These are phyloP conservation scores for Plasmodium relictum DNA, from an alignment of 169 alveolate species.

Conservation along the genomic window DNA sequence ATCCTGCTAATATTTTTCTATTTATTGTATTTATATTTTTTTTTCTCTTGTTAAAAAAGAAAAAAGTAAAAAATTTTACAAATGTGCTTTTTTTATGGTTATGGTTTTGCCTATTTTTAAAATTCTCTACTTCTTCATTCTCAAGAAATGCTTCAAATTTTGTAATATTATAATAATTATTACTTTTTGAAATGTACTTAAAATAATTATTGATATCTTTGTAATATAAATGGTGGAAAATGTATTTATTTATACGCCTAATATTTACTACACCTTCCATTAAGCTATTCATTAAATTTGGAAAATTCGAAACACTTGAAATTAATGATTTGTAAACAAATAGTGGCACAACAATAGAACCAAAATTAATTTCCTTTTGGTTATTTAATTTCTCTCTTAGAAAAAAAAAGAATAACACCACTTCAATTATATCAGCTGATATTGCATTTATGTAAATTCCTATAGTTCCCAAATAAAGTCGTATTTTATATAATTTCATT, in stretches of 20 bases:
- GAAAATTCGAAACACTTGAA: slow-evolving; percentile 45
- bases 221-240: slow-evolving; percentile 41
- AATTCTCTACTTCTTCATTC: slow-evolving; percentile 2
- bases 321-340: slow-evolving; percentile 54
- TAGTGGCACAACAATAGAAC: slow-evolving; percentile 56
- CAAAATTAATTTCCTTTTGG: slow-evolving; percentile 32
- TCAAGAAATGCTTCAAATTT: not conserved
- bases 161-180: slow-evolving; percentile 1
- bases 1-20: slow-evolving; percentile 24
- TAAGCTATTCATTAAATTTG: slow-evolving; percentile 54
- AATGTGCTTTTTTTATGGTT: slow-evolving; percentile 2
- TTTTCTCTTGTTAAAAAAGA: slow-evolving; percentile 7
- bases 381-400: slow-evolving; percentile 44
- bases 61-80: not conserved
- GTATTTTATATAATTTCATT: slow-evolving; percentile 56
- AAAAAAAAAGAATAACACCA: slow-evolving; percentile 41
- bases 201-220: slow-evolving; percentile 51
- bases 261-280: slow-evolving; percentile 43
- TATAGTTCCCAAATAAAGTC: slow-evolving; percentile 49
- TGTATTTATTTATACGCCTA: slow-evolving; percentile 43
- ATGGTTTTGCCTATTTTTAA: not conserved
- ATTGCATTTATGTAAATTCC: slow-evolving; percentile 50
- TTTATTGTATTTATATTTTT: slow-evolving; percentile 26
- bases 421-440: slow-evolving; percentile 67
- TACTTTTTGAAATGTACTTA: slow-evolving; percentile 26